Base-by-base conservation (phyloP, 768 basidiomycete genomes). In the Kwoniella europaea region DNA sequence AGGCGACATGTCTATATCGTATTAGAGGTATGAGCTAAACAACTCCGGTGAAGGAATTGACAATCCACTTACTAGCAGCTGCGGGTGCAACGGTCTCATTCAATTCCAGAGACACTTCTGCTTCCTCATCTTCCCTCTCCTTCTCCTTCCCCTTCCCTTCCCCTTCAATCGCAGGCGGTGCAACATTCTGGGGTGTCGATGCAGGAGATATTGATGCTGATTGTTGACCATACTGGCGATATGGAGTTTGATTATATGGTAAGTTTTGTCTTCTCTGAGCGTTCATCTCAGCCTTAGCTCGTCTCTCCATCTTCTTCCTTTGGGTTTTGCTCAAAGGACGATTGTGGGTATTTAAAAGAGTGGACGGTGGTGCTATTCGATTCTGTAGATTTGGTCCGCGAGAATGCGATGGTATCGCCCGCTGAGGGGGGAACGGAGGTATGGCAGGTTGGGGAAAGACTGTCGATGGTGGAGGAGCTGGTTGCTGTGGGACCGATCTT, bases 1-100 rank as follows among this genome's bases (percentile, higher is more conserved):
- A 9, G 68, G 65, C 0, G 79, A 68, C 5, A 78, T 73, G 43
- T 67, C 79, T 80, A 59, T 9, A 22, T 3, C 22, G 50, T 44
- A 20, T 10, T 6, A 16, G 20, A 67, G 42, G 4, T 4, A 10
- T 41, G 65, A 64, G 24, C 10, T 4, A 54, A 29, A 24, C n/a
- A 35, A 54, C 22, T 52, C 29, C 24, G 4, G 6, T 7, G 42
- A 24, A 29, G 35, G 3, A 24, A 27, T 20, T 15, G 27, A 41
- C 35, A 35, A 35, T 35, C 29, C 35, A 54, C 71, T 68, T 42
- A 72, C 71, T 50, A 20, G 59, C 42, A 10, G 67, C 54, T n/a
- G 66, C 43, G n/a, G 65, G 52, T 42, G 62, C 59, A 13, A 72
- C 52, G 7, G 60, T 10, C 5, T 50, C 59, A 42, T 53, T 59